Base-by-base conservation (phyloP, 2,329 filamentous ascomycete genomes). In the Fusarium nanum region DNA sequence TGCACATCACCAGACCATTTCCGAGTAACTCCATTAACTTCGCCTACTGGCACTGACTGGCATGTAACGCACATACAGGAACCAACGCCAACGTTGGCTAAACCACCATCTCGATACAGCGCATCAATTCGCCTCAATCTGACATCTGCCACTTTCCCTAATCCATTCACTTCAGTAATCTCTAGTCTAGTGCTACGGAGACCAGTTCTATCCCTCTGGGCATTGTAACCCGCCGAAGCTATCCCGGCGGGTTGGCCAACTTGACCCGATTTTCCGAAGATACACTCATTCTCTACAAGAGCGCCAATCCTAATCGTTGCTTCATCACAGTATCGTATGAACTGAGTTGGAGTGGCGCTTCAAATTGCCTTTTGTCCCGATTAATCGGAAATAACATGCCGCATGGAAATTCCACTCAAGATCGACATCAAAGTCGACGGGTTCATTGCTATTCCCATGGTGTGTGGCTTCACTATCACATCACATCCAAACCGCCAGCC, bases 1-100 rank as follows among this genome's bases (percentile, higher is more conserved):
- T 48, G 60, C 61, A 60, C 63, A 66, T 60, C 63, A 66, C 47
- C 25, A 27, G 48, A 23, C 7, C 48, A 25, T 14, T 20, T 40
- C 12, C 25, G 34, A 37, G 34, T 37, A 37, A 37, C 34, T n/a
- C 10, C 3, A n/a, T n/a, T 37, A n/a, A 37, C 44, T 22, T 49
- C 32, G 25, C 25, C 25, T 46, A 37, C 34, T 37, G 34, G 1
- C 34, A 37, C 34, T 25, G 9, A 23, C 32, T 42, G 28, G 23
- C 25, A 50, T 42, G 55, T 7, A 50, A 37, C 34, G 34, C 34
- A 37, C 10, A n/a, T 18, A 18, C 47, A 60, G 32, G 4, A 27
- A 34, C 34, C 34, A n/a, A 37, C 34, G 34, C 10, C 7, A 32
- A 32, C 7, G 14, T 32, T 10, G 18, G 32, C 8, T 18, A 18